phyloP scores from a whole-genome alignment of 2,329 filamentous ascomycete species.

The Aspergillus floridensis region DNA sequence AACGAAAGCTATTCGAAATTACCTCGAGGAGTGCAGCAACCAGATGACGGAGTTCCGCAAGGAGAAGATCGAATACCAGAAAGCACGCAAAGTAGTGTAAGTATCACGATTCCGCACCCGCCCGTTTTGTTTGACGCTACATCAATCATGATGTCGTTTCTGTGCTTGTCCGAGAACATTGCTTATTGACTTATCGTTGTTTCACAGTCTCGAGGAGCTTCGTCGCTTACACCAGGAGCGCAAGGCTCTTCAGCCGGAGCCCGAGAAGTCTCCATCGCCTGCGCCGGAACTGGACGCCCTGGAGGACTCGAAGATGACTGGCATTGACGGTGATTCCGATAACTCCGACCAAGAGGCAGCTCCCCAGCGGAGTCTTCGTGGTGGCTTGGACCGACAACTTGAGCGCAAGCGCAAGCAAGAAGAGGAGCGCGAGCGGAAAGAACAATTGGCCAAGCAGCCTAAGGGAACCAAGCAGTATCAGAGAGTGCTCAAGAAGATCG shows the following conservation, averaged over 20 bases:
- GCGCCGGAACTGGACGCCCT: slow-evolving; percentile 41
- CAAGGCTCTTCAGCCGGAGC: slow-evolving; percentile 48
- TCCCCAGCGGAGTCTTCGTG: slow-evolving; percentile 57
- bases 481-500: slow-evolving; percentile 82
- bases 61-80: slow-evolving; percentile 89
- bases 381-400: slow-evolving; percentile 65
- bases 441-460: slow-evolving; percentile 63
- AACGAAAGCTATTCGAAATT: slow-evolving; percentile 80
- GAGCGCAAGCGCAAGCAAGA: slow-evolving; percentile 77
- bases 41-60: slow-evolving; percentile 95
- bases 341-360: slow-evolving; percentile 71
- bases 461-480: slow-evolving; percentile 87
- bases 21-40: slow-evolving; percentile 88
- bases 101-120: slow-evolving; percentile 25
- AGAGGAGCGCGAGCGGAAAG: slow-evolving; percentile 66
- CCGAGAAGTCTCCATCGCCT: slow-evolving; percentile 44
- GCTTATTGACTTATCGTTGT: background rate
- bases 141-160: background rate
- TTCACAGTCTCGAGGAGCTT: slow-evolving; percentile 42
- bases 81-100: slow-evolving; percentile 65
- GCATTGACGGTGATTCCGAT: slow-evolving; percentile 59
- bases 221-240: slow-evolving; percentile 48
- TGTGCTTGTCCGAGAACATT: background rate
- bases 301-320: slow-evolving; percentile 41
- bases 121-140: background rate